Evolutionary conservation across 2,329 filamentous ascomycete genomes (phyloP).

Genomic region (Peltaster fructicola): DNA sequence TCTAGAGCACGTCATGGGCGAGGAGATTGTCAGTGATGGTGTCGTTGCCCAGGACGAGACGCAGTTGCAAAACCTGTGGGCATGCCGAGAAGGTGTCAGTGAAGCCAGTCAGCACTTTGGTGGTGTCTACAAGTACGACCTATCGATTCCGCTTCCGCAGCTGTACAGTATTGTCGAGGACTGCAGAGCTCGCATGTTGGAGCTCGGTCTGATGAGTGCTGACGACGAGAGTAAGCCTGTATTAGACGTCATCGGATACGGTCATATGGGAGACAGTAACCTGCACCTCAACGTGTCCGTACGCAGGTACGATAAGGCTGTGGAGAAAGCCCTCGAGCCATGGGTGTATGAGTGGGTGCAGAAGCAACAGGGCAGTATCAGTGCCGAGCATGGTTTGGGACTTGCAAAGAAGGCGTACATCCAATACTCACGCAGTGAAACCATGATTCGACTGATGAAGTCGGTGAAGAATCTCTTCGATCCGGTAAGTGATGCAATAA

Average conservation of each 20-base stretch:
- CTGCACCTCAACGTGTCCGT: slow-evolving; percentile 82
- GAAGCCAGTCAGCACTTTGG: slow-evolving; percentile 81
- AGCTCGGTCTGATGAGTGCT: slow-evolving; percentile 56
- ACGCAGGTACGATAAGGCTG: slow-evolving; percentile 64
- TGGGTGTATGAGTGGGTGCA: slow-evolving; percentile 97
- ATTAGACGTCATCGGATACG: slow-evolving; percentile 83
- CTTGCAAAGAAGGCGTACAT: slow-evolving; percentile 93
- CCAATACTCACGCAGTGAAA: slow-evolving; percentile 77
- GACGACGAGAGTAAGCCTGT: slow-evolving; percentile 60
- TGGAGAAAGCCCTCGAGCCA: slow-evolving; percentile 78
- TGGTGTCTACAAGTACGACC: slow-evolving; percentile 95
- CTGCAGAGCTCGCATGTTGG: slow-evolving; percentile 50
- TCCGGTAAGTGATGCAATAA: slow-evolving; percentile 45
- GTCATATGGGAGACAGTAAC: slow-evolving; percentile 96
- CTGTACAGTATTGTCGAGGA: slow-evolving; percentile 86
- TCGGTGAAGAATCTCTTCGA: slow-evolving; percentile 89
- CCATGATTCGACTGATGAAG: slow-evolving; percentile 81
- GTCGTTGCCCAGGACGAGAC: slow-evolving; percentile 88
- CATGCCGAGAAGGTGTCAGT: slow-evolving; percentile 82
- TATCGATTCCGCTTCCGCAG: slow-evolving; percentile 78
- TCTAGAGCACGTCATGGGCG: slow-evolving; percentile 78
- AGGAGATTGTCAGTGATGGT: slow-evolving; percentile 73
- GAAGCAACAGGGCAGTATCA: slow-evolving; percentile 78
- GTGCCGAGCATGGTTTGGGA: slow-evolving; percentile 86
- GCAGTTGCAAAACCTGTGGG: slow-evolving; percentile 71